Evolutionary conservation across 441 rosid species (phyloP).

Genomic region (Croton laevigatus): DNA sequence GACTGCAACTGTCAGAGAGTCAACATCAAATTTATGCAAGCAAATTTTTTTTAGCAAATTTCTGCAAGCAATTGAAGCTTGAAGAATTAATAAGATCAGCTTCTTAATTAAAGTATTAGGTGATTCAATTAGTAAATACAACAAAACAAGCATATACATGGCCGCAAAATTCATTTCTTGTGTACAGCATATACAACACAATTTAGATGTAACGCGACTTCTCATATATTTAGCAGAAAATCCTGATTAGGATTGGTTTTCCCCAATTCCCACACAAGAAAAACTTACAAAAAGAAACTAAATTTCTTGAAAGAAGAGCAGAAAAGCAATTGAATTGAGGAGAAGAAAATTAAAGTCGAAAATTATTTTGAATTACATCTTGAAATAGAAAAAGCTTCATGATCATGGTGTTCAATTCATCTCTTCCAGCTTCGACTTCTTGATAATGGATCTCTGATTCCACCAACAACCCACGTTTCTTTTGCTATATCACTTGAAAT

Average conservation of each 20-base stretch:
- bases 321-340: constrained; percentile 9
- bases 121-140: constrained; percentile 2
- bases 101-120: constrained; percentile 1
- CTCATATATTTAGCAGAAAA: background rate
- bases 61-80: no score
- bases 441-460: constrained; percentile 49
- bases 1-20: background rate
- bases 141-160: constrained; percentile 11
- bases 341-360: background rate
- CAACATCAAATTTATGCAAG: constrained; percentile 7
- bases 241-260: constrained; percentile 17
- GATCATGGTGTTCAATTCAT: constrained; percentile 35
- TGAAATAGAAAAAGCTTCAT: constrained; percentile 5
- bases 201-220: constrained; percentile 2
- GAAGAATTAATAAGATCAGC: no score
- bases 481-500: constrained; percentile 64
- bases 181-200: constrained; percentile 25
- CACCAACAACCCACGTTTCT: constrained; percentile 85
- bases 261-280: constrained; percentile 22
- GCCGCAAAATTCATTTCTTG: constrained; percentile 29
- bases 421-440: constrained; percentile 82
- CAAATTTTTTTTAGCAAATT: no score
- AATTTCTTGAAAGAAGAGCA: constrained; percentile 9
- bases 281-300: background rate
- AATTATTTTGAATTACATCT: background rate